Evolutionary conservation across 208 protist genomes (phyloP).

Genomic region (Tetramitus jugosus): DNA sequence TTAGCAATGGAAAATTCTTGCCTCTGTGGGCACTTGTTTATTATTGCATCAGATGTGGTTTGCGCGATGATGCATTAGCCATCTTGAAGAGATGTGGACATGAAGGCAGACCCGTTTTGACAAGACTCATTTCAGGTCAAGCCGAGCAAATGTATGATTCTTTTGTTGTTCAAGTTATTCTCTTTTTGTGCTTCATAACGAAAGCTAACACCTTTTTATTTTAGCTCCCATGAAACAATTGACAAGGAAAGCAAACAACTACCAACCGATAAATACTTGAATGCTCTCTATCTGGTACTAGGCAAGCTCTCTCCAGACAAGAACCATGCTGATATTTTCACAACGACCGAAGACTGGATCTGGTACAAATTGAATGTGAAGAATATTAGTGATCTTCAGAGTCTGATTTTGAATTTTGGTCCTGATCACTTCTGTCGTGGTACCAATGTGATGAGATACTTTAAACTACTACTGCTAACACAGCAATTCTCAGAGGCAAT

Average conservation of each 20-base stretch:
- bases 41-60: conserved; percentile 20
- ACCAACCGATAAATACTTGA: not conserved
- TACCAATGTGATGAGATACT: not conserved
- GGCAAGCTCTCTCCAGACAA: not conserved
- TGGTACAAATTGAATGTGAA: not conserved
- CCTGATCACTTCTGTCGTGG: conserved; percentile 1
- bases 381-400: not conserved
- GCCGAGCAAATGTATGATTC: not conserved
- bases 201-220: too few species aligned
- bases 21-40: conserved; percentile 1
- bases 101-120: too few species aligned
- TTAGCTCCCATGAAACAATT: not conserved
- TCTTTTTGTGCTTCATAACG: too few species aligned
- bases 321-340: not conserved
- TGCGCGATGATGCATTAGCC: not conserved
- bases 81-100: not conserved
- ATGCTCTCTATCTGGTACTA: not conserved
- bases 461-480: conserved; percentile 1
- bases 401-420: not conserved
- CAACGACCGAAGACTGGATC: conserved; percentile 12
- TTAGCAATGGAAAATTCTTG: not conserved
- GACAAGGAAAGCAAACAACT: not conserved
- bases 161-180: not conserved
- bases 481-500: conserved; percentile 8
- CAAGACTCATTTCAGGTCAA: too few species aligned